Evolutionary conservation across 345 rosid genomes (phyloP), one percentile per base, ranked within the genome.

Genomic region (Excoecaria agallocha): DNA sequence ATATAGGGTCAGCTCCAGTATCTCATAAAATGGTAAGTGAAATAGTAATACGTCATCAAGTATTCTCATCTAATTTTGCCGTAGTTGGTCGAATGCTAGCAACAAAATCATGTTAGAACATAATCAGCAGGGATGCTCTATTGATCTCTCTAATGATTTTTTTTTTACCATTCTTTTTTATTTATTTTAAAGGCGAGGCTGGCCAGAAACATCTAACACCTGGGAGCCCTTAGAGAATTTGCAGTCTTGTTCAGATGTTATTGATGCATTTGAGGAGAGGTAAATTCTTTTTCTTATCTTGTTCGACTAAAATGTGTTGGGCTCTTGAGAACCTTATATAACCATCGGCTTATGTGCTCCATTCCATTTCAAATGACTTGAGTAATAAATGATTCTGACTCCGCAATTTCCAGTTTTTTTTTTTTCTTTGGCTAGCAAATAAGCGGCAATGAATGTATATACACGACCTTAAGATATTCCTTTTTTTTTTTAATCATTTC

Each of bases 221-320:
- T 96, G 99, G 99, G 99, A 96, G 84, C 99, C 99, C 24, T 59
- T 91, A 57, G 97, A 90, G 90, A 96, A 96, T 80, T 91, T 96
- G 38, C 87, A 81, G 79, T 86, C 96, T n/a, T 91, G 97, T 81
- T 84, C 91, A 43, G 99, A 96, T 84, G 93, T 96, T 78, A 87
- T 96, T 6, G 97, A 91, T 66, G 91, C 97, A 70, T 96, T 93
- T 79, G 98, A 96, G 79, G 93, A 87, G 81, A 90, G 97, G 99
- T 96, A 80, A 55, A 50, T 37, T 83, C 54, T 37, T 61, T 39
- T 66, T 25, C 54, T 41, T 43, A 49, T 35, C 61, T 25, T 54
- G 19, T 25, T 76, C 60, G 25, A 17, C 59, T 24, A 2, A 9
- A 45, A 3, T 54, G 37, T 66, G 52, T 59, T 41, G 50, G 74